A percentile compares a stretch with the other conserved stretches of the same genome.
Conservation (phyloP, 164 flowering plant genomes). For the Chloranthus sessilifolius region DNA sequence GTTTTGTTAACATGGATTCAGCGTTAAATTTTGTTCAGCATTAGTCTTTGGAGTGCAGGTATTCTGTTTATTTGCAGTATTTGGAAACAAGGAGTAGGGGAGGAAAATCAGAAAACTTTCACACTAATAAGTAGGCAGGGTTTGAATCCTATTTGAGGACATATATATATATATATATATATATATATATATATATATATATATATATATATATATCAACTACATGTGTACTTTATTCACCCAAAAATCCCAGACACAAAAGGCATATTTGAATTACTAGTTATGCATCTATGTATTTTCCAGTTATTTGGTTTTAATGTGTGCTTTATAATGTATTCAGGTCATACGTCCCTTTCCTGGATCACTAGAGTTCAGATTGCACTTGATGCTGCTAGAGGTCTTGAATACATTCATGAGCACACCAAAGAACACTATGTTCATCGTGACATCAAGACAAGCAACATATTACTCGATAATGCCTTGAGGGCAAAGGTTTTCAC, state of each 20-base stretch:
- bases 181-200: no score
- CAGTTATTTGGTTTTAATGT: neutral
- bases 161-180: no score
- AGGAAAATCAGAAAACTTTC: no score
- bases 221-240: neutral
- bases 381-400: constrained; percentile 90
- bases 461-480: constrained; percentile 79
- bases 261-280: neutral
- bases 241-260: neutral
- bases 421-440: constrained; percentile 93
- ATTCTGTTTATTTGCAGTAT: no score
- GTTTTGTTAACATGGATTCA: no score
- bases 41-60: no score
- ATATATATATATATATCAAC: neutral
- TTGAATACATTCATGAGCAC: constrained; percentile 96
- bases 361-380: constrained; percentile 84
- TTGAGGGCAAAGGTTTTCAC: constrained; percentile 77
- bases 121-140: no score
- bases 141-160: no score
- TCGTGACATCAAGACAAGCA: constrained; percentile 92
- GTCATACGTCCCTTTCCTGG: constrained; percentile 87
- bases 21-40: no score
- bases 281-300: neutral
- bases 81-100: no score
- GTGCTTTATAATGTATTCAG: constrained; percentile 21